These are phyloP conservation scores for Aspergillus diversus DNA, from an alignment of 495 filamentous ascomycete genomes.

Conservation along the genomic window DNA sequence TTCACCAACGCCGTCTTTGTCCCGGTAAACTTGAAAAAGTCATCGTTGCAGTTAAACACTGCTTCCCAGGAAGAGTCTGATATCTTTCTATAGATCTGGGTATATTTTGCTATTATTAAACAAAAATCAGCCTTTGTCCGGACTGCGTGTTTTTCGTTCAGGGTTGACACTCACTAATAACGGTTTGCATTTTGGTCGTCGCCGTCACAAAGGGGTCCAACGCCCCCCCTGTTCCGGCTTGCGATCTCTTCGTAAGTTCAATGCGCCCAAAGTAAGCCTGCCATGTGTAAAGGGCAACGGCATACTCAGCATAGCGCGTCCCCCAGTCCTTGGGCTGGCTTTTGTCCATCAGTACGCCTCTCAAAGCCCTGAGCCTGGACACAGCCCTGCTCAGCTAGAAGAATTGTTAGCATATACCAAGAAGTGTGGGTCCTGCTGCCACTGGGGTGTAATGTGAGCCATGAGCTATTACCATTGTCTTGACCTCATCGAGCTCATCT, in stretches of 20 bases:
- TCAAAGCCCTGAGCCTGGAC: neutral
- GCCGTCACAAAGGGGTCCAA: no score
- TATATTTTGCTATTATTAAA: no score
- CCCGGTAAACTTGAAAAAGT: neutral
- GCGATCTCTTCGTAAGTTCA: neutral
- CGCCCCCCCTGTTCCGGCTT: no score
- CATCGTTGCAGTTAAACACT: neutral
- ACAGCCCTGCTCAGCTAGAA: neutral
- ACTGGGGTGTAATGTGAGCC: no score
- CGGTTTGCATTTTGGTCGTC: neutral
- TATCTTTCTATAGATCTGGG: no score
- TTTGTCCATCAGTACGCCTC: neutral
- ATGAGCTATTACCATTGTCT: neutral
- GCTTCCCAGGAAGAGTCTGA: neutral
- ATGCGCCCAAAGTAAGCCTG: neutral
- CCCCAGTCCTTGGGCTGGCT: neutral
- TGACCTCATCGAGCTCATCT: neutral
- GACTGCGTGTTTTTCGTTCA: no score
- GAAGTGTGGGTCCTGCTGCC: neutral
- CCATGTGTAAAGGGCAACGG: neutral
- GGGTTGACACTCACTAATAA: neutral
- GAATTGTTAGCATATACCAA: neutral
- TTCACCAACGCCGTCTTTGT: neutral
- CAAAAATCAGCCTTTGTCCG: no score
- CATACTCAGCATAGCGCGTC: neutral